Base-by-base conservation (phyloP, 1,284 basidiomycete species). In the Heterobasidion occidentale region DNA sequence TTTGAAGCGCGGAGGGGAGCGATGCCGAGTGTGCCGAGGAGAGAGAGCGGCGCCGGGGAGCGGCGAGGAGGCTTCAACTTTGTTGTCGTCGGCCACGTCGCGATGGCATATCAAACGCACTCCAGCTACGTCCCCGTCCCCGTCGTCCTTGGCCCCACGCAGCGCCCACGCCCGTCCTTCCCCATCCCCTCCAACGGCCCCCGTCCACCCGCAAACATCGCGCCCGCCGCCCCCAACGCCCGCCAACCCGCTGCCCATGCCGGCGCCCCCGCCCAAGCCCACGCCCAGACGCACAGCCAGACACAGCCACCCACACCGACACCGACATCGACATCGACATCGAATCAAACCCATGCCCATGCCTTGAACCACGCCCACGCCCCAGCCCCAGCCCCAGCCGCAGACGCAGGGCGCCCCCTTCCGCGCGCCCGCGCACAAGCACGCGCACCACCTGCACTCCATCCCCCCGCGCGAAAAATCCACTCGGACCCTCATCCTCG, bases 381-480 rank as follows among this genome's bases (percentile, higher is more conserved):
- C n/a, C n/a, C n/a, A n/a, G 27, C 27, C 53, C 33, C 53, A 1
- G 20, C 12, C 17, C 53, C 27, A 1, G 27, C 27, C 27, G 27
- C 27, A 27, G 3, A 3, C 27, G 27, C 27, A 27, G 27, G 15
- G 19, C 42, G 34, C 49, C 27, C 38, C 59, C 6, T 85, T 84
- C 70, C 75, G 71, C 59, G 78, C 81, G 5, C 84, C 84, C 6
- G 83, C 83, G 9, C 83, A 86, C 67, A 84, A 82, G 60, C 83
- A 85, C 69, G 84, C 85, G 3, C 85, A 88, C 67, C 85, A 88
- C 66, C 72, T 88, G 11, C 85, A 83, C 65, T 83, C 86, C 8
- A 89, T 90, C 52, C 88, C 86, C 14, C 88, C 84, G 9, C 73
- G 84, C 55, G 88, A 88, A 70, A 91, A 88, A 74, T 89, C 83